A percentile compares a stretch with the other conserved stretches of the same genome.
phyloP scores from a whole-genome alignment of 2,329 filamentous ascomycete genomes.

The Sporothrix brunneoviolacea region DNA sequence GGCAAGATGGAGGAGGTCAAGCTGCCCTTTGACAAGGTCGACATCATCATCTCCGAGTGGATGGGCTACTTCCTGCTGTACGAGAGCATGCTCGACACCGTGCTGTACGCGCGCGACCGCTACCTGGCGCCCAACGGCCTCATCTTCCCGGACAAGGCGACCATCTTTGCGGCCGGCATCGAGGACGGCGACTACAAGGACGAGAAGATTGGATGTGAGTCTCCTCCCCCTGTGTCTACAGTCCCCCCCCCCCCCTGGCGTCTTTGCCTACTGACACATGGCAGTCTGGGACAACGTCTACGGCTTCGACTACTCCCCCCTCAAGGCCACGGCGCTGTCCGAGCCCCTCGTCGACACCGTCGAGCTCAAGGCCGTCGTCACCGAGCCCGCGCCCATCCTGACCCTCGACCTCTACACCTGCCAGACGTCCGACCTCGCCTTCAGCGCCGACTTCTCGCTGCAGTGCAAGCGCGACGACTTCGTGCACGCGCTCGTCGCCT shows the following conservation, averaged over 20 bases:
- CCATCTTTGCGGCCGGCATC: conserved; percentile 92
- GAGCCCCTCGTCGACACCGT: conserved; percentile 97
- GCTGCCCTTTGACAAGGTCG: conserved; percentile 88
- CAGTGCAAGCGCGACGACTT: conserved; percentile 81
- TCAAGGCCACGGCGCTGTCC: conserved; percentile 87
- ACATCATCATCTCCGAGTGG: conserved; percentile 99
- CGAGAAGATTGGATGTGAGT: conserved; percentile 97
- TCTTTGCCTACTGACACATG: background rate
- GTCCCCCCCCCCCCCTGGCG: too few species aligned
- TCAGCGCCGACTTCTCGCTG: conserved; percentile 71
- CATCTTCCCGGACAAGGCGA: conserved; percentile 98
- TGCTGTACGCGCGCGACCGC: conserved; percentile 89
- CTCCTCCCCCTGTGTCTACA: too few species aligned
- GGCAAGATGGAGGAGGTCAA: conserved; percentile 99
- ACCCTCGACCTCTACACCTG: conserved; percentile 92
- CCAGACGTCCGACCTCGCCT: conserved; percentile 74
- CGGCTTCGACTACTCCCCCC: conserved; percentile 90
- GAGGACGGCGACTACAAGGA: conserved; percentile 99
- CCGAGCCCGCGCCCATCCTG: conserved; percentile 77
- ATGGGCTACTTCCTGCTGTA: conserved; percentile 99
- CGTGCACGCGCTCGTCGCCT: conserved; percentile 90
- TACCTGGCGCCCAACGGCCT: conserved; percentile 82
- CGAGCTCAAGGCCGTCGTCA: conserved; percentile 93
- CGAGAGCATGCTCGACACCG: conserved; percentile 98
- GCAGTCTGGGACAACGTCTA: conserved; percentile 99